A percentile compares a stretch with the other conserved stretches of the same genome.
These are phyloP conservation scores for Suhomyces ambrosiae DNA, from an alignment of 1,139 yeast species.

Conservation along the genomic window DNA sequence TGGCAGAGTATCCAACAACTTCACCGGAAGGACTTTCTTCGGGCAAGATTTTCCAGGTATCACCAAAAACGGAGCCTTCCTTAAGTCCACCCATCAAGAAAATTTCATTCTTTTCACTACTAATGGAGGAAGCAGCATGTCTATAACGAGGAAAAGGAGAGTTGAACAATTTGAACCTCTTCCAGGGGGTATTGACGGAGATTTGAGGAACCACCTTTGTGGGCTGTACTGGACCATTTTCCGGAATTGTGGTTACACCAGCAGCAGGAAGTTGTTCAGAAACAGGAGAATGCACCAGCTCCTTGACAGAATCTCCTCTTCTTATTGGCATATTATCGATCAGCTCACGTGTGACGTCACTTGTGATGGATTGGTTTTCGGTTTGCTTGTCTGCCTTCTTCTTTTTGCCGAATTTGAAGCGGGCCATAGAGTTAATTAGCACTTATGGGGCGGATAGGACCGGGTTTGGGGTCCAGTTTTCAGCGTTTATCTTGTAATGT, in stretches of 20 bases:
- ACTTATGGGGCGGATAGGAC: conserved; percentile 1
- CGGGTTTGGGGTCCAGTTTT: conserved; percentile 1
- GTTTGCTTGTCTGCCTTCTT: conserved; percentile 18
- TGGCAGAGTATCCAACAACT: conserved; percentile 50
- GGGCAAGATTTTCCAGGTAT: conserved; percentile 79
- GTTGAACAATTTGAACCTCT: conserved; percentile 63
- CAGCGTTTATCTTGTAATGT: no score
- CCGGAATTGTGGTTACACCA: background rate
- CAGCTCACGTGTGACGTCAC: conserved; percentile 13
- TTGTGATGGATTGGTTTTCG: conserved; percentile 16
- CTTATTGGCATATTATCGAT: conserved; percentile 12
- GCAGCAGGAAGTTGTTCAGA: background rate
- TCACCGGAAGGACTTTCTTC: conserved; percentile 31
- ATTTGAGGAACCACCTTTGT: conserved; percentile 5
- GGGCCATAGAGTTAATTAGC: conserved; percentile 23
- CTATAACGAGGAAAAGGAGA: conserved; percentile 95
- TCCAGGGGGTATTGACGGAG: conserved; percentile 65
- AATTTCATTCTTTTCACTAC: conserved; percentile 80
- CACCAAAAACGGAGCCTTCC: conserved; percentile 91
- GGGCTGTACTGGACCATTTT: background rate
- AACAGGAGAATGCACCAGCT: background rate
- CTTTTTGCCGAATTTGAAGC: conserved; percentile 33
- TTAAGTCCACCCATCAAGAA: conserved; percentile 94
- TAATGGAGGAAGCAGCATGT: conserved; percentile 78
- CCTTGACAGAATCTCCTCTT: conserved; percentile 12